Evolutionary conservation across 164 flowering plant species (phyloP).

Genomic region (Stephania japonica): DNA sequence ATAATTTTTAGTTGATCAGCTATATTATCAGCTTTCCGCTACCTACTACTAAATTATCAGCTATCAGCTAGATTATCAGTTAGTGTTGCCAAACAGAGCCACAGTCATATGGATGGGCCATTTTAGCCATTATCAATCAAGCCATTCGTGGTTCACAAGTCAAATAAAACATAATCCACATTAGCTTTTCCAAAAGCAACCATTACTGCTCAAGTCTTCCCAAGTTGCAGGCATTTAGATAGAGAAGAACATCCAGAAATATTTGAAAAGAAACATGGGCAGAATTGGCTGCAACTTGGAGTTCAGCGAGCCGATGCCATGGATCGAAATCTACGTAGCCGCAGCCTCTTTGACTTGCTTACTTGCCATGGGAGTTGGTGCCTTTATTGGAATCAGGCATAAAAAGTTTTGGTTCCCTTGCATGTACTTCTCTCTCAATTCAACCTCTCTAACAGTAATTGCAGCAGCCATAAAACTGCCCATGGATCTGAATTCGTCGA

Average conservation of each 20-base stretch:
- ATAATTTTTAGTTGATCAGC: no score
- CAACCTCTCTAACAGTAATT: conserved; percentile 46
- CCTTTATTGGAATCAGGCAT: no score
- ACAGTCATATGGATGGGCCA: background rate
- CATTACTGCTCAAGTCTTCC: background rate
- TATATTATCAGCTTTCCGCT: no score
- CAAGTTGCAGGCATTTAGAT: background rate
- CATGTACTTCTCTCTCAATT: conserved; percentile 50
- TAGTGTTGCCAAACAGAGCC: background rate
- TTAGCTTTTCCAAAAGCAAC: background rate
- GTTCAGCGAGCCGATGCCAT: conserved; percentile 19
- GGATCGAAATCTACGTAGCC: conserved; percentile 37
- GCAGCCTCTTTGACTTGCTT: conserved; percentile 48
- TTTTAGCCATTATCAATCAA: background rate
- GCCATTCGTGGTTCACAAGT: background rate
- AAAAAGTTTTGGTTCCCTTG: no score
- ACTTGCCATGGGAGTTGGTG: no score
- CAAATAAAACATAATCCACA: background rate
- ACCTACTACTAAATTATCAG: no score
- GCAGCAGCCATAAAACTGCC: conserved; percentile 49
- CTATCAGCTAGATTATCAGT: no score
- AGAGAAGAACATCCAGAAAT: background rate
- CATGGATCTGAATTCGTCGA: conserved; percentile 53
- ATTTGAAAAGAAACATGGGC: conserved; percentile 18
- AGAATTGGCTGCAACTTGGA: conserved; percentile 31